Evolutionary conservation across 805 yeast species (phyloP), one percentile per base, ranked within the genome.

Genomic region (Candida ponderosae): DNA sequence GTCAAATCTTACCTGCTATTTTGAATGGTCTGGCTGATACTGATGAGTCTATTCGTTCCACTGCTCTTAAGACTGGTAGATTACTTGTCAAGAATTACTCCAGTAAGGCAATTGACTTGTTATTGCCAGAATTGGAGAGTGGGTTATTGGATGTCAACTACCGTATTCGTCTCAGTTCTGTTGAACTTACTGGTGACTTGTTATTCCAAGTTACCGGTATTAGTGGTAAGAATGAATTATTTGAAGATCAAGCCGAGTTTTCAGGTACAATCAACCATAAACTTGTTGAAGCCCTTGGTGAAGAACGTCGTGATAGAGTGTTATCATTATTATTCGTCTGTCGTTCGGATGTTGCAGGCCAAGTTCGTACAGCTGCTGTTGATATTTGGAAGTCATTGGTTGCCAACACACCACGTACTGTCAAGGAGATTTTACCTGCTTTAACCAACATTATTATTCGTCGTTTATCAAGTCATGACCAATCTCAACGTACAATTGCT

Each of bases 341-440:
- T 60, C 88, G 98, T 59, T 85, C 95, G 13, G 99, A 93, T 66
- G 75, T 79, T 29, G 75, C 93, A 29, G 86, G 86, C 48, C 70
- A 79, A 46, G 99, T 93, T 20, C 79, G 98, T 51, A 78, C 78
- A 46, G 84, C 95, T 19, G 80, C 97, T 11, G 76, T 86, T 41
- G 96, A 93, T 51, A 87, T 93, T 33, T 93, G 99, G 99, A 89
- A 89, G 63, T 87, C 96, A 0, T 68, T 93, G 54, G 97, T 93
- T 36, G 84, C 95, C 34, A 93, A 93, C 57, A 93, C 98, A 18
- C 97, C 98, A 31, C 79, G 84, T 54, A 85, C 96, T 4, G 82
- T 93, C 33, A 90, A 85, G 66, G 97, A 89, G 58, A 87, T 93
- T 43, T 62, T 93, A 44, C 94, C 96, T 23, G 70, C 87, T 5